Conservation (phyloP, 2,329 filamentous ascomycete genomes). For the Sporothrix phasma region DNA sequence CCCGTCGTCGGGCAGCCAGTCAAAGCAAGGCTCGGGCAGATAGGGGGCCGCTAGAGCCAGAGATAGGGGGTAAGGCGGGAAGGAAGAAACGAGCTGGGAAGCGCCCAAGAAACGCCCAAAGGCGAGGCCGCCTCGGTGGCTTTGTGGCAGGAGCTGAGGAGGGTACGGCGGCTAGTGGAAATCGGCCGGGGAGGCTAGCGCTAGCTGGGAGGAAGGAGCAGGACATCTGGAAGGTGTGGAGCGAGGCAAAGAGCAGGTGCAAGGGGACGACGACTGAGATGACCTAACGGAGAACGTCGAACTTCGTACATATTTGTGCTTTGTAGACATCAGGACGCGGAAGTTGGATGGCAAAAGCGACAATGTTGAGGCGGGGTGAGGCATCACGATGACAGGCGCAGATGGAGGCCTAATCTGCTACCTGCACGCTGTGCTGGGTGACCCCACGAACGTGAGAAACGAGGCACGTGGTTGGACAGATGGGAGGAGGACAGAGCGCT, state of each 20-base stretch:
- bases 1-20: background rate
- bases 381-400: no score
- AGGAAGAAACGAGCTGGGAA: background rate
- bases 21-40: background rate
- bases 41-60: background rate
- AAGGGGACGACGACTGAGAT: no score
- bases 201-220: background rate
- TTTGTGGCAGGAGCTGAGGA: background rate
- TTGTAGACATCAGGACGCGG: no score
- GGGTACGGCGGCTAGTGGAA: slow-evolving; percentile 3
- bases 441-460: background rate
- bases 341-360: no score
- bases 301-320: no score
- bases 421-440: no score
- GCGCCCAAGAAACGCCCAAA: background rate
- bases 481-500: slow-evolving; percentile 1
- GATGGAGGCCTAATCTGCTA: no score
- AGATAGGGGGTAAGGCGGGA: background rate
- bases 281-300: no score
- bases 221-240: background rate
- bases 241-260: background rate
- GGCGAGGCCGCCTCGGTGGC: background rate
- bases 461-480: background rate
- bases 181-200: background rate
- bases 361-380: background rate